Conservation (phyloP, 164 flowering plant species). For the Magnolia kwangsiensis region DNA sequence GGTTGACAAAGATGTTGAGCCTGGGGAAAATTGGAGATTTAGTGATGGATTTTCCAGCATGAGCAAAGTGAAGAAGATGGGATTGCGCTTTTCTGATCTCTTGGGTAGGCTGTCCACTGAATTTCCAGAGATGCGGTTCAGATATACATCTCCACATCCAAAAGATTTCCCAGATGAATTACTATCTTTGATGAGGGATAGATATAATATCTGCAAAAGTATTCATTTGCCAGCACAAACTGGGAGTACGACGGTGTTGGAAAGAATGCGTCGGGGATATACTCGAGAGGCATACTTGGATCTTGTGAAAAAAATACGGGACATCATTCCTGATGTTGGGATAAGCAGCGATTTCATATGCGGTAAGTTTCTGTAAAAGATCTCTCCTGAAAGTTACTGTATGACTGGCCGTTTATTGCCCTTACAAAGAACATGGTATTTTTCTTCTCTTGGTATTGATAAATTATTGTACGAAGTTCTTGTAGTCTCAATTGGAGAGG, state of each 20-base stretch:
- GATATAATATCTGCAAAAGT: conserved; percentile 79
- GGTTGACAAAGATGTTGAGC: conserved; percentile 49
- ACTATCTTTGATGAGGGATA: conserved; percentile 76
- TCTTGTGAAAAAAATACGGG: conserved; percentile 77
- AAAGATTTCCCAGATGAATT: conserved; percentile 95
- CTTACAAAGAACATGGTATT: neutral
- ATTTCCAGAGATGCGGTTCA: conserved; percentile 92
- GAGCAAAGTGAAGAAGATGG: conserved; percentile 75
- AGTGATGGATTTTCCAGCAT: conserved; percentile 93
- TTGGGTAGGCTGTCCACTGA: conserved; percentile 72
- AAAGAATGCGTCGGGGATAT: conserved; percentile 91
- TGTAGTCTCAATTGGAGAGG: too few species aligned
- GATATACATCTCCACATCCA: conserved; percentile 98
- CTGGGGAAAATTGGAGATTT: conserved; percentile 57
- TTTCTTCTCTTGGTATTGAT: neutral
- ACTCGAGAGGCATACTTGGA: conserved; percentile 90
- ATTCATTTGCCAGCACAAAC: conserved; percentile 96
- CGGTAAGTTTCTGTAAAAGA: conserved; percentile 47
- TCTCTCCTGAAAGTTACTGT: neutral
- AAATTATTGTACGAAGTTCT: too few species aligned
- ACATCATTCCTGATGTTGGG: conserved; percentile 79
- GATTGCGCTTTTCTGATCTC: conserved; percentile 85
- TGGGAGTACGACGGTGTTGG: conserved; percentile 77
- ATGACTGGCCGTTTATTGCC: neutral
- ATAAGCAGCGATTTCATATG: conserved; percentile 92